Percentiles rank a stretch among this genome's conserved stretches.
These are phyloP conservation scores for Heimioporus sp. DNA, from an alignment of 768 basidiomycete genomes.

Conservation along the genomic window DNA sequence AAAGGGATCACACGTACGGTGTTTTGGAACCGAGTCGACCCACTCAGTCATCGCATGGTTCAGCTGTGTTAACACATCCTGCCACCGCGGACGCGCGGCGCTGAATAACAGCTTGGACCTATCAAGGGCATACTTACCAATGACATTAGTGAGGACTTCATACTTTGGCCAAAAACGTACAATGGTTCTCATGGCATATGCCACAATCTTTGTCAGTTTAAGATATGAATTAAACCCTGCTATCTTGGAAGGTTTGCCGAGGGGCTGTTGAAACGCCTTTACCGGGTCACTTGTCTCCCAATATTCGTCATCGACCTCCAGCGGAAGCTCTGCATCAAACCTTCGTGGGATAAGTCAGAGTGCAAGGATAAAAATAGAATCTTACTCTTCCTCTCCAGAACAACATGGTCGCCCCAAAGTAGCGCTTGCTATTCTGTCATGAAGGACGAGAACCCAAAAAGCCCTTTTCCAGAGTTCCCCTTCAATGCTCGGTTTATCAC, in stretches of 20 bases:
- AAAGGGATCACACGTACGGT: constrained; percentile 44
- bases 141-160: not conserved
- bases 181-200: constrained; percentile 66
- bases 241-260: constrained; percentile 52
- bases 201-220: constrained; percentile 66
- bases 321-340: constrained; percentile 78
- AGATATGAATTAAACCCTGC: constrained; percentile 63
- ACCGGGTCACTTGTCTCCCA: constrained; percentile 58
- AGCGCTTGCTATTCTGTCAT: constrained; percentile 56
- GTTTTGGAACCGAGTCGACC: constrained; percentile 65
- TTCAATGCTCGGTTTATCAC: constrained; percentile 44
- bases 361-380: not conserved
- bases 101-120: constrained; percentile 56
- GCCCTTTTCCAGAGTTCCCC: constrained; percentile 78
- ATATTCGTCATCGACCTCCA: constrained; percentile 81
- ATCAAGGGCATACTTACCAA: constrained; percentile 63
- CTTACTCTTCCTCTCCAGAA: constrained; percentile 67
- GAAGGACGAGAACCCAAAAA: constrained; percentile 67
- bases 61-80: constrained; percentile 62
- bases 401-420: constrained; percentile 55
- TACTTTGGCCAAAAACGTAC: constrained; percentile 37
- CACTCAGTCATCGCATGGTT: constrained; percentile 72
- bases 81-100: constrained; percentile 51
- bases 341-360: constrained; percentile 38
- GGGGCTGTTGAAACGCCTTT: constrained; percentile 65